Conservation (phyloP, 495 filamentous ascomycete species). For the Annulohypoxylon bovei region DNA sequence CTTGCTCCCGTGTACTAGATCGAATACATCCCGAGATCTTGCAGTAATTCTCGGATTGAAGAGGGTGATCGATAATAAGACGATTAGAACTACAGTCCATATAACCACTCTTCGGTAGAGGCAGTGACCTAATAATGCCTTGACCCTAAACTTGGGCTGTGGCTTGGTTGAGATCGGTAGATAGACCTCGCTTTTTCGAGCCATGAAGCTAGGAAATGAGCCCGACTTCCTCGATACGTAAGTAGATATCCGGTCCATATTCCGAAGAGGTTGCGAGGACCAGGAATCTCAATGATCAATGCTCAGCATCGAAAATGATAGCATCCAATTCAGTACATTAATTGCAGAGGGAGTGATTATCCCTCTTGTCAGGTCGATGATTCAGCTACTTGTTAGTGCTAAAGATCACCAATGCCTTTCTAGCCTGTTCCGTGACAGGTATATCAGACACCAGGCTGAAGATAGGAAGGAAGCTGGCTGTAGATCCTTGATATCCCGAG, state of each 20-base stretch:
- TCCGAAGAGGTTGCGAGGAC: constrained; percentile 9
- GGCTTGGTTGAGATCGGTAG: constrained; percentile 38
- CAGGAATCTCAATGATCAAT: constrained; percentile 29
- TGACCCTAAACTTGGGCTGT: constrained; percentile 44
- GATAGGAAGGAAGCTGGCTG: not conserved
- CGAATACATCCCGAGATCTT: constrained; percentile 43
- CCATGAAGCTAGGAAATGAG: constrained; percentile 39
- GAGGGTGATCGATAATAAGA: constrained; percentile 44
- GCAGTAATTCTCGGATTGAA: constrained; percentile 38
- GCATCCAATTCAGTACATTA: constrained; percentile 23
- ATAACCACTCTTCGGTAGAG: constrained; percentile 55
- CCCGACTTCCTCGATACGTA: constrained; percentile 42
- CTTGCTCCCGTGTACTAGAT: constrained; percentile 42
- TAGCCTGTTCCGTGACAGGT: constrained; percentile 2
- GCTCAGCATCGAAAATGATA: constrained; percentile 39
- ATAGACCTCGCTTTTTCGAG: constrained; percentile 42
- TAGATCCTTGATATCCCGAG: not conserved
- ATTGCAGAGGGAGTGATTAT: not conserved
- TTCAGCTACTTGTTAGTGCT: not conserved
- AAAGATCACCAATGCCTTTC: not conserved
- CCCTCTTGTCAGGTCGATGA: not conserved
- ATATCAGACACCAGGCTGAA: not conserved
- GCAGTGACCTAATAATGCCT: constrained; percentile 50
- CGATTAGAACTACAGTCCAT: constrained; percentile 48
- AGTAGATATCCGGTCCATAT: constrained; percentile 39